Evolutionary conservation across 768 basidiomycete species (phyloP), one percentile per base, ranked within the genome.

Genomic region (Termitomyces sp.): DNA sequence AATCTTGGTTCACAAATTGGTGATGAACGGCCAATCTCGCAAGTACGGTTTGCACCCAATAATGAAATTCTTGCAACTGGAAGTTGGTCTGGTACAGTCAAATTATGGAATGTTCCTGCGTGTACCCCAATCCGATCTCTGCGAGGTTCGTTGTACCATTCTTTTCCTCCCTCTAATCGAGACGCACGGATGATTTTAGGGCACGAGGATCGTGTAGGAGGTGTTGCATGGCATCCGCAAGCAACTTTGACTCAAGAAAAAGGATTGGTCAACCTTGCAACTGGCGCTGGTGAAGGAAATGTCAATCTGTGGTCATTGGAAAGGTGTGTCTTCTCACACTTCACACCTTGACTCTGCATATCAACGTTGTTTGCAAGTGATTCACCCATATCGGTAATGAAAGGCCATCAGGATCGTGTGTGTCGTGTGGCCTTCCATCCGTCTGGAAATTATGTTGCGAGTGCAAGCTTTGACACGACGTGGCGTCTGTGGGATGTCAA

Each of bases 1-100:
- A 96, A 95, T 65, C 83, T 98, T 44, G 97, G 97, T 23, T 98
- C 97, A 0, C 96, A 98, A 79, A 95, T 98, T 63, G 97, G 95
- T 54, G 97, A 98, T 70, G 95, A 97, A 63, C 83, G 97, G 42
- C 95, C 97, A 1, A 84, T 98, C 62, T 89, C 94, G 2, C 87
- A 90, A 74, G 92, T 98, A 29, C 89, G 97, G 38, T 98, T 98
- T 71, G 85, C 96, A 3, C 97, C 97, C 8, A 90, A 98, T 69
- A 90, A 89, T 68, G 73, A 90, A 66, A 80, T 90, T 57, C 82
- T 98, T 47, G 90, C 94, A 4, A 96, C 96, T 2, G 95, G 90
- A 11, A 95, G 92, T 63, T 99, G 97, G 97, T 92, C 95, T 29
- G 97, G 97, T 19, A 86, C 86, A 43, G 86, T 95, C 21, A 98